Base-by-base conservation (phyloP, 2,329 filamentous ascomycete species). In the Didymella segeticola region DNA sequence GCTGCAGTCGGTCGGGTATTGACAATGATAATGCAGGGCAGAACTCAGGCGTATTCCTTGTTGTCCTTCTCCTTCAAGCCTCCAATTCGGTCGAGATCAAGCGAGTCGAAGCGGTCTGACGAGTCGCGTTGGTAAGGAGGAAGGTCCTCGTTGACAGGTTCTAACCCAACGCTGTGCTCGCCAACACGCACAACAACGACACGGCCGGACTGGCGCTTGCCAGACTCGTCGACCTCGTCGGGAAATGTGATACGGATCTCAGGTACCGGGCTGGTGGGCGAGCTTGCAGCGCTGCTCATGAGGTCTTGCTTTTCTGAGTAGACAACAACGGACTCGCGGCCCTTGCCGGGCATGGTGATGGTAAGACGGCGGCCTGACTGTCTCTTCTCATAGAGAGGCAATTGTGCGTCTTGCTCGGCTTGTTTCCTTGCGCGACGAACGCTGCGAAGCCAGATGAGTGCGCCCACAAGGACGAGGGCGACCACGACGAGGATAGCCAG, bases 181-280 rank as follows among this genome's bases (percentile, higher is more conserved):
- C 93, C 92, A 45, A 98, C 91, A 46, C 91, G 86, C 50, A 99
- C 93, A 29, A 98, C 86, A 19, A 99, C 89, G 45, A 98, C 92
- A 26, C 93, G 87, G 27, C 93, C 93, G 62, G 89, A 91, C 79
- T 89, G 89, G 66, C 84, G 83, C 76, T 87, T 91, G 64, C 93
- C 93, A 48, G 79, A 70, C 43, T 91, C 90, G 71, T 97, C 93
- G 65, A 96, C 88, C 80, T 98, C 95, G 67, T 96, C 91, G 14
- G 95, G 95, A 81, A 99, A 98, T 29, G 95, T 98, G 76, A 99
- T 96, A 77, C 93, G 91, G 69, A 99, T 99, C 79, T 98, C 90
- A 17, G 95, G 95, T 23, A 98, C 84, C 63, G 89, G 89, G 75
- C 86, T 90, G 66, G 89, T 80, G 19, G 93, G 90, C 14, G 91